Conservation (phyloP, 1,284 basidiomycete genomes). For the Ustilago hordei region DNA sequence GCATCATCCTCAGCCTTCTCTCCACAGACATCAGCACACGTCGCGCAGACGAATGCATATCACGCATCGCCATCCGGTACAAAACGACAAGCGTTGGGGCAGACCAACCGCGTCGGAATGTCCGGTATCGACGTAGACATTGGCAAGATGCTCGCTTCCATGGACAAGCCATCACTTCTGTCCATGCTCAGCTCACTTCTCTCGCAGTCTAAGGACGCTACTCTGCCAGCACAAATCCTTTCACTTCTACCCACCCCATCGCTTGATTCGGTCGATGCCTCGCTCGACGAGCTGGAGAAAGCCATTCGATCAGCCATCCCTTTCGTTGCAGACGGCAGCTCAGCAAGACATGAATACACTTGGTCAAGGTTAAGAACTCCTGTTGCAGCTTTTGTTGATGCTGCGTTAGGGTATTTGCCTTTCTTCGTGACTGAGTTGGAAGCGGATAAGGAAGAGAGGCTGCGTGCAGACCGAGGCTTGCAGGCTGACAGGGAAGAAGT, state of each 20-base stretch:
- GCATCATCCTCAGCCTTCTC: conserved; percentile 18
- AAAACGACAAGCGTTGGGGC: conserved; percentile 36
- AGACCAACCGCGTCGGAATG: conserved; percentile 33
- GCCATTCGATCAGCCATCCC: conserved; percentile 54
- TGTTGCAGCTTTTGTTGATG: conserved; percentile 55
- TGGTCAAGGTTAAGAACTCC: conserved; percentile 59
- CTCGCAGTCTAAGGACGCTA: conserved; percentile 42
- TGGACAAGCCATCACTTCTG: conserved; percentile 63
- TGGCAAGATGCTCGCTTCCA: conserved; percentile 60
- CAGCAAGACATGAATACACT: conserved; percentile 57
- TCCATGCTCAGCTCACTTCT: conserved; percentile 58
- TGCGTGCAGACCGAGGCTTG: conserved; percentile 30
- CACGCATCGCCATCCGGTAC: conserved; percentile 19
- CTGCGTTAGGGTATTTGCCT: conserved; percentile 51
- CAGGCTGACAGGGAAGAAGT: conserved; percentile 46
- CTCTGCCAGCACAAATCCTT: conserved; percentile 56
- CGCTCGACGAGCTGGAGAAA: conserved; percentile 55
- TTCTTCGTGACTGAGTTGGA: conserved; percentile 59
- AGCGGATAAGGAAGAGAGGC: conserved; percentile 39
- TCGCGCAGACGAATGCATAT: neutral
- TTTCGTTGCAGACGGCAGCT: conserved; percentile 29
- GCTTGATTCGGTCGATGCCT: conserved; percentile 51
- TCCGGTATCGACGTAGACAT: conserved; percentile 55
- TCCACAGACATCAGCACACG: neutral
- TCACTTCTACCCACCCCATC: conserved; percentile 63